Evolutionary conservation across 2,329 filamentous ascomycete genomes (phyloP), one percentile per base, ranked within the genome.

Genomic region (Nemania sp.): DNA sequence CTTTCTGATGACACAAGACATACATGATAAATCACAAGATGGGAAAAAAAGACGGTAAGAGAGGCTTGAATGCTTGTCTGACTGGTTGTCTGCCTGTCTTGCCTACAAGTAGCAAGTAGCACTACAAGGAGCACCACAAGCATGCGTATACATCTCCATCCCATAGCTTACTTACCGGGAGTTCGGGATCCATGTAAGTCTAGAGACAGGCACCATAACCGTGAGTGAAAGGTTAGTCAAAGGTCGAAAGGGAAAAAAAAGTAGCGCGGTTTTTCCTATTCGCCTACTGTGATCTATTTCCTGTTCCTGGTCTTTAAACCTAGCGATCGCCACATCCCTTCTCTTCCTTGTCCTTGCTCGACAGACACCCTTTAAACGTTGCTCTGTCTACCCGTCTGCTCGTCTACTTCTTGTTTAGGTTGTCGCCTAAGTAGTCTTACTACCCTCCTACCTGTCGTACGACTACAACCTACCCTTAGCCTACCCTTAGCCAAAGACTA

Each of bases 241-340:
- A 52, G 32, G 59, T 56, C 49, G 20, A 47, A 26, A 59, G 53
- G 53, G 6, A 35, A 35, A 41, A 41, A 15, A 52, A 52, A 27
- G 24, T 65, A 64, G 61, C 66, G 62, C 56, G 47, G 52, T 22
- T 53, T 68, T 68, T 52, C 52, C 41, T 62, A 52, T 49, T 58
- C 38, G 22, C 52, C 47, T 58, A 64, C 53, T 61, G 63, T 60
- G 66, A 70, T 65, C 62, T 55, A 65, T 70, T 65, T 67, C 61
- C 69, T 69, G 58, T 65, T 69, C 61, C 69, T 67, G 55, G 63
- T 66, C 62, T 68, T 66, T 71, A 71, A 70, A 71, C 67, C 67
- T 56, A 45, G 56, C 64, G 57, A 66, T 62, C 55, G 60, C 66
- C 69, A 64, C 66, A 60, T 66, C 63, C 60, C 52, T 66, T 64